phyloP scores from a whole-genome alignment of 129 eudicot genomes.

The Ambrosia trifida region DNA sequence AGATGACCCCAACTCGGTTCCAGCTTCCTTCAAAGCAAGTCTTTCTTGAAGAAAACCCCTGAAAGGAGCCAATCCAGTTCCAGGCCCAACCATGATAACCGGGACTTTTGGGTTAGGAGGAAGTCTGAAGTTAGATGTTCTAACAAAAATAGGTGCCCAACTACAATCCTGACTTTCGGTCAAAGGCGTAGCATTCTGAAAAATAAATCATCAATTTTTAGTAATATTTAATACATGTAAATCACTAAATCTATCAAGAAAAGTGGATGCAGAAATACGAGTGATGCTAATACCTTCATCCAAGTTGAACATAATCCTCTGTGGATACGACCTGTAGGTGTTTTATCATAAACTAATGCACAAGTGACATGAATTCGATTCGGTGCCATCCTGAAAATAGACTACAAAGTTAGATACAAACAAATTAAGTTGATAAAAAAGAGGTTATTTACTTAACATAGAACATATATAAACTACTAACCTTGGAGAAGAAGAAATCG shows the following conservation, averaged over 20 bases:
- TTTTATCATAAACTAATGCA: slow-evolving; percentile 75
- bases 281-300: slow-evolving; percentile 33
- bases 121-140: slow-evolving; percentile 83
- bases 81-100: slow-evolving; percentile 91
- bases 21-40: slow-evolving; percentile 64
- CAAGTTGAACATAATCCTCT: slow-evolving; percentile 59
- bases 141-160: slow-evolving; percentile 68
- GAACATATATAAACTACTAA: background rate
- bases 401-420: background rate
- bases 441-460: background rate
- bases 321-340: slow-evolving; percentile 76
- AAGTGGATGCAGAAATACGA: background rate
- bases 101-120: slow-evolving; percentile 73
- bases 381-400: slow-evolving; percentile 46
- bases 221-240: background rate
- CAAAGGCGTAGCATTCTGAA: slow-evolving; percentile 70
- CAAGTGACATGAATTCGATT: slow-evolving; percentile 41
- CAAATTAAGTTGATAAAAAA: background rate
- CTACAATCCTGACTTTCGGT: slow-evolving; percentile 63
- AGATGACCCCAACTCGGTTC: slow-evolving; percentile 43
- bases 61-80: slow-evolving; percentile 96
- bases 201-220: background rate
- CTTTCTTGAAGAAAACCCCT: slow-evolving; percentile 93
- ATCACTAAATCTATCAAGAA: background rate
- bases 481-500: slow-evolving; percentile 83